Evolutionary conservation across 371 early-diverging fungal genomes (phyloP).

Genomic region (Encephalitozoon cuniculi): DNA sequence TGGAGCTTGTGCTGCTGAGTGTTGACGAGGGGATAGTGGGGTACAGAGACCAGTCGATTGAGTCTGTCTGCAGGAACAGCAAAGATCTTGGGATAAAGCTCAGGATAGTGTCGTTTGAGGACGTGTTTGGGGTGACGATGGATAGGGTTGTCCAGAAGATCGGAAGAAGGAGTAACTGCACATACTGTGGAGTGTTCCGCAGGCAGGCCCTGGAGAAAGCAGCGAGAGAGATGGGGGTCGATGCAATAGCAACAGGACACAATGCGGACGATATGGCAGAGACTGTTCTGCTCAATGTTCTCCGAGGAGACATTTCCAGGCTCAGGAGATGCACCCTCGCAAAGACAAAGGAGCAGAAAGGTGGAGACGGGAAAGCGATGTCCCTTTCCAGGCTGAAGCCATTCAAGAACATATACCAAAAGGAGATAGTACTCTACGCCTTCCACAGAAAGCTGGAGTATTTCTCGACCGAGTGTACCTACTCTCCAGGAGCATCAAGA

Average conservation of each 20-base stretch:
- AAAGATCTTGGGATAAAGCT: conserved; percentile 80
- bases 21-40: conserved; percentile 99
- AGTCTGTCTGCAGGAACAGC: conserved; percentile 87
- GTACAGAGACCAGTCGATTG: conserved; percentile 93
- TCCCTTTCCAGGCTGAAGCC: conserved; percentile 76
- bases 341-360: conserved; percentile 66
- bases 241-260: conserved; percentile 95
- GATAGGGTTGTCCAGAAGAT: conserved; percentile 79
- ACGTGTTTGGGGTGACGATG: conserved; percentile 91
- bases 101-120: conserved; percentile 81
- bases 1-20: conserved; percentile 79
- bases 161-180: conserved; percentile 93
- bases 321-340: conserved; percentile 84
- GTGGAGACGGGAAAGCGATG: conserved; percentile 11
- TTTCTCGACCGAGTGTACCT: conserved; percentile 96
- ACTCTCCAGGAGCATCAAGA: conserved; percentile 93
- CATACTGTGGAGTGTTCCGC: conserved; percentile 96
- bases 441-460: conserved; percentile 92
- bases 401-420: conserved; percentile 95
- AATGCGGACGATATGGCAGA: conserved; percentile 99
- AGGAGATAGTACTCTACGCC: conserved; percentile 99
- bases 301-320: conserved; percentile 88
- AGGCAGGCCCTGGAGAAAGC: conserved; percentile 94
- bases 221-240: conserved; percentile 74
- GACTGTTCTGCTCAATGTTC: conserved; percentile 93